A percentile compares a stretch with the other conserved stretches of the same genome.
Evolutionary conservation across 306 rosid species (phyloP).

Genomic region (Geum urbanum): DNA sequence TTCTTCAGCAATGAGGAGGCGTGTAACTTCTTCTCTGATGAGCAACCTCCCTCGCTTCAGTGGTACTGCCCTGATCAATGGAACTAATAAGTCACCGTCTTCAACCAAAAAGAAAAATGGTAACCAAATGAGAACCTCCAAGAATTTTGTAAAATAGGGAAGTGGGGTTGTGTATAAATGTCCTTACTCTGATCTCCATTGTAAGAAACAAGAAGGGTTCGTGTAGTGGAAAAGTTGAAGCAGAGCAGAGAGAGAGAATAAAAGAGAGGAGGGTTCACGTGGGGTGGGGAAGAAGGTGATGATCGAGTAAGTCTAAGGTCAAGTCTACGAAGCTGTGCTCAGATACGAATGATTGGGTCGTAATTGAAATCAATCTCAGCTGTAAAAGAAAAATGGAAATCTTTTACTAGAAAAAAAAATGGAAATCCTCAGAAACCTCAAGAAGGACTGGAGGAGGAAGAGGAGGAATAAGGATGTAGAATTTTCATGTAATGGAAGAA

Average conservation of each 20-base stretch:
- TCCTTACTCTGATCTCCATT: slow-evolving; percentile 16
- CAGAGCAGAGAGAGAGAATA: neutral
- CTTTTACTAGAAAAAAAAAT: slow-evolving; percentile 7
- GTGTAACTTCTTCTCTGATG: slow-evolving; percentile 82
- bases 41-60: slow-evolving; percentile 79
- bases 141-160: slow-evolving; percentile 8
- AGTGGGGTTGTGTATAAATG: slow-evolving; percentile 21
- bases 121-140: neutral
- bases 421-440: slow-evolving; percentile 18
- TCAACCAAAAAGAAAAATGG: slow-evolving; percentile 2
- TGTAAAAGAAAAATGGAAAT: slow-evolving; percentile 26
- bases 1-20: slow-evolving; percentile 79
- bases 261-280: slow-evolving; percentile 24
- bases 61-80: slow-evolving; percentile 79
- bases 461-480: slow-evolving; percentile 9
- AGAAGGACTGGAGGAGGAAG: neutral
- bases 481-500: slow-evolving; percentile 27
- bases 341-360: slow-evolving; percentile 29
- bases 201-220: slow-evolving; percentile 17
- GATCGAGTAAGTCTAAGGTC: neutral
- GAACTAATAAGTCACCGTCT: slow-evolving; percentile 26
- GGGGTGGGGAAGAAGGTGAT: slow-evolving; percentile 39
- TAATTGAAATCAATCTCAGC: slow-evolving; percentile 37
- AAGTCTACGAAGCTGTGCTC: slow-evolving; percentile 34
- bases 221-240: neutral